phyloP scores from a whole-genome alignment of 2,329 filamentous ascomycete genomes.

The Xylariaceae sp. region DNA sequence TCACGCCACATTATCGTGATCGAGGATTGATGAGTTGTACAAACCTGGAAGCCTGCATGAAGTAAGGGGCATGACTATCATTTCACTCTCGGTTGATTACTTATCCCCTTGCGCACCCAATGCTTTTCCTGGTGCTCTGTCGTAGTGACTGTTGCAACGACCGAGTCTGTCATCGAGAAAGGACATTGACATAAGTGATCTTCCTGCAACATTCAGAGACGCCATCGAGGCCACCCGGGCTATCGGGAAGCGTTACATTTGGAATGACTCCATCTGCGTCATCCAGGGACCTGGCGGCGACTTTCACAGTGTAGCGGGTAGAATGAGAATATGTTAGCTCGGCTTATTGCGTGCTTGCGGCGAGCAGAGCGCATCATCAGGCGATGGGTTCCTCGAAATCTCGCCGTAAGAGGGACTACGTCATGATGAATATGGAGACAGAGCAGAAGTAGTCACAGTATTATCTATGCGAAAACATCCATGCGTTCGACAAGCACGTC shows the following conservation, averaged over 20 bases:
- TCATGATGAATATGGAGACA: not conserved
- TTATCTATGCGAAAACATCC: constrained; percentile 28
- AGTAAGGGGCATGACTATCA: too few species aligned
- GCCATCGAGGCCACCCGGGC: not conserved
- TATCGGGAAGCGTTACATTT: not conserved
- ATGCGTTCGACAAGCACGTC: constrained; percentile 35
- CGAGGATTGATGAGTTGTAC: too few species aligned
- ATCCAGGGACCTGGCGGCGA: not conserved
- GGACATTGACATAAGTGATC: not conserved
- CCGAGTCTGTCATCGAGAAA: too few species aligned
- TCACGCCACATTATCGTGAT: too few species aligned
- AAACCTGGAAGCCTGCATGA: too few species aligned
- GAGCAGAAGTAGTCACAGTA: not conserved
- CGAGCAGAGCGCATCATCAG: constrained; percentile 2
- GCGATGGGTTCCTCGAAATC: constrained; percentile 24
- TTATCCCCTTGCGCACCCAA: too few species aligned
- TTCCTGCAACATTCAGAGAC: constrained; percentile 2
- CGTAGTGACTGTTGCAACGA: too few species aligned
- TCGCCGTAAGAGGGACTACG: not conserved
- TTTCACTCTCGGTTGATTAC: too few species aligned
- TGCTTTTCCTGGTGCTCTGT: too few species aligned
- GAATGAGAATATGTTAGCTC: constrained; percentile 3
- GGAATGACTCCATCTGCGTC: constrained; percentile 3
- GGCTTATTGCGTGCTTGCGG: constrained; percentile 1
- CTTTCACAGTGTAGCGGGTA: not conserved